phyloP scores from a whole-genome alignment of 1,284 basidiomycete species.

The Austroboletus novae-zelandiae region DNA sequence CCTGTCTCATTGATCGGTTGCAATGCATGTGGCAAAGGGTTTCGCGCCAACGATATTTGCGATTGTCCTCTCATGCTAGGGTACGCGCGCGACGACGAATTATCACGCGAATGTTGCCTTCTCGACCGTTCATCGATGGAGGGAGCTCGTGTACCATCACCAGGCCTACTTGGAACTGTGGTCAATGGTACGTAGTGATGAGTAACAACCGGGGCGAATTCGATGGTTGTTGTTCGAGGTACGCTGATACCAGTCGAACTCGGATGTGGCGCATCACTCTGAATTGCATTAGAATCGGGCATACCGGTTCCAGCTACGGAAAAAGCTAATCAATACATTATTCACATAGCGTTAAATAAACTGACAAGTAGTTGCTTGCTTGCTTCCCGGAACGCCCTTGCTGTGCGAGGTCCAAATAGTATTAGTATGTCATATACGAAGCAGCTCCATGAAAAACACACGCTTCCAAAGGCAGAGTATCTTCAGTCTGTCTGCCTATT shows the following conservation, averaged over 20 bases:
- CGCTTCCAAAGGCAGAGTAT: constrained; percentile 3
- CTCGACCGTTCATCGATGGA: constrained; percentile 4
- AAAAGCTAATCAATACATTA: constrained; percentile 1
- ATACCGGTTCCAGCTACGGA: constrained; percentile 25
- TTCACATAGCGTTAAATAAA: not conserved
- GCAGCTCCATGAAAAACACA: constrained; percentile 4
- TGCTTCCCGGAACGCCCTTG: constrained; percentile 31
- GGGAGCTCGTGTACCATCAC: not conserved
- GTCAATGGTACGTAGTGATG: constrained; percentile 21
- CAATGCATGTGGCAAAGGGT: constrained; percentile 14
- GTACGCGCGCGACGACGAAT: constrained; percentile 14
- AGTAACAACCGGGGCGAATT: constrained; percentile 38
- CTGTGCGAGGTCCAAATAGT: constrained; percentile 33
- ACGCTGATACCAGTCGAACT: constrained; percentile 20
- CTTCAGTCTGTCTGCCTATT: constrained; percentile 7
- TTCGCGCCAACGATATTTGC: constrained; percentile 12
- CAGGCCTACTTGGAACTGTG: constrained; percentile 2
- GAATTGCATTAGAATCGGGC: constrained; percentile 35
- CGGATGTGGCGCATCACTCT: constrained; percentile 2
- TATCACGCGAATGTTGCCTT: constrained; percentile 6
- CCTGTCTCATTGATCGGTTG: constrained; percentile 19
- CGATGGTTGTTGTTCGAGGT: constrained; percentile 55
- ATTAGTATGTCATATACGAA: not conserved
- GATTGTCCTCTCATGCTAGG: constrained; percentile 8
- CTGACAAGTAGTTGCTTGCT: constrained; percentile 11